A percentile compares a stretch with the other conserved stretches of the same genome.
phyloP scores from a whole-genome alignment of 176 grass and related monocot genomes.

The Cocos nucifera region DNA sequence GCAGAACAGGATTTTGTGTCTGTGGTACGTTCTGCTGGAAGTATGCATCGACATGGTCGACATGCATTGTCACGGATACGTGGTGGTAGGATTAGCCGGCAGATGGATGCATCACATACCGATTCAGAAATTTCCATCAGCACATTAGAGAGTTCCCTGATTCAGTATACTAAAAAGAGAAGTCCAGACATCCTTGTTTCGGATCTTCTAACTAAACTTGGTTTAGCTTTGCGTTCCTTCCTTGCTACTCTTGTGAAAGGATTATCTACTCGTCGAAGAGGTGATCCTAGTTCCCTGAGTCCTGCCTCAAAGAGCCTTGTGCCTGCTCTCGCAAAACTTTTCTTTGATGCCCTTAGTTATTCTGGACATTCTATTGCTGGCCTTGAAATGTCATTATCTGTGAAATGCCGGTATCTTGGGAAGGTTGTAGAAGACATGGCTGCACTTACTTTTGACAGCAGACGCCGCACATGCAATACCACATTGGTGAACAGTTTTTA shows the following conservation, averaged over 20 bases:
- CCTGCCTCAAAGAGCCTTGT: conserved; percentile 45
- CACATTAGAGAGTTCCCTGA: conserved; percentile 33
- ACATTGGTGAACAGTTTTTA: conserved; percentile 68
- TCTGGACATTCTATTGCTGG: conserved; percentile 49
- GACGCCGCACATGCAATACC: conserved; percentile 55
- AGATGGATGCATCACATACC: conserved; percentile 34
- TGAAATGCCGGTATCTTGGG: conserved; percentile 78
- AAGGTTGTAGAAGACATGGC: conserved; percentile 65
- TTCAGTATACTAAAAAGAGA: conserved; percentile 27
- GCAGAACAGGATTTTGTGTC: conserved; percentile 58
- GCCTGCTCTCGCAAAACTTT: conserved; percentile 54
- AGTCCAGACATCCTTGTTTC: conserved; percentile 39
- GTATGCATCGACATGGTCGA: conserved; percentile 45
- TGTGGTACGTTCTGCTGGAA: conserved; percentile 50
- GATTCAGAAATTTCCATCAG: conserved; percentile 36
- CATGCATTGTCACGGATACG: conserved; percentile 50
- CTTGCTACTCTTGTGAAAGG: conserved; percentile 58
- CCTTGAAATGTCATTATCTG: conserved; percentile 66
- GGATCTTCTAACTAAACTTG: conserved; percentile 53
- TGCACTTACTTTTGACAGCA: conserved; percentile 50
- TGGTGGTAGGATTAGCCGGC: conserved; percentile 42
- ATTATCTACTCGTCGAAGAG: conserved; percentile 36
- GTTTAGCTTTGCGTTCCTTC: conserved; percentile 38
- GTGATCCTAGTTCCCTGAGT: conserved; percentile 40
- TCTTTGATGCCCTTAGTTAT: conserved; percentile 58